Evolutionary conservation across 345 rosid species (phyloP).

Genomic region (Mercurialis annua): DNA sequence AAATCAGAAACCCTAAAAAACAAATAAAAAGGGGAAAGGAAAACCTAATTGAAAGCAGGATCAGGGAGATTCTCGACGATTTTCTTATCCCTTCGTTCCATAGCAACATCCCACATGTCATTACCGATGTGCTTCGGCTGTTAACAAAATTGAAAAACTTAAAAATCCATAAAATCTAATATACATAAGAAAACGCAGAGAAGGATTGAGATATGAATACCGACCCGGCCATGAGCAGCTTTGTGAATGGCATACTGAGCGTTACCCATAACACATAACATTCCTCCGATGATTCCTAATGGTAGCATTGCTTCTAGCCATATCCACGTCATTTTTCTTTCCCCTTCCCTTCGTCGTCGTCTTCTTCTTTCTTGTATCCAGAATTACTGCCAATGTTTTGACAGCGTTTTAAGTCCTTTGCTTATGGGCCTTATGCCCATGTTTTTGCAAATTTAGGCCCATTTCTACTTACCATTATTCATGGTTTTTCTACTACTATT

Average conservation of each 20-base stretch:
- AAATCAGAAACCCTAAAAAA: not conserved
- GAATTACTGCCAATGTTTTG: not conserved
- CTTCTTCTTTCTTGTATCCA: not conserved
- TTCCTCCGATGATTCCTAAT: conserved; percentile 89
- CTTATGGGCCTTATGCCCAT: not conserved
- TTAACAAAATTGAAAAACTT: not conserved
- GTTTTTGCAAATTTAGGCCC: too few species aligned
- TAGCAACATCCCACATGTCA: conserved; percentile 91
- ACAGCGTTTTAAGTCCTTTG: not conserved
- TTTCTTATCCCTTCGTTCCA: conserved; percentile 95
- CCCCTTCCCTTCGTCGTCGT: not conserved
- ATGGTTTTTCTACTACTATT: too few species aligned
- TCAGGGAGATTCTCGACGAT: conserved; percentile 48
- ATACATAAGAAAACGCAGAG: not conserved
- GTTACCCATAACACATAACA: conserved; percentile 82
- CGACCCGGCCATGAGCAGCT: conserved; percentile 82
- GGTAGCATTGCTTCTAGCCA: conserved; percentile 87
- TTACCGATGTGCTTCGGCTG: conserved; percentile 93
- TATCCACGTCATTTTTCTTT: conserved; percentile 47
- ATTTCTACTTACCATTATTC: too few species aligned
- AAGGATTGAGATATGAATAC: not conserved
- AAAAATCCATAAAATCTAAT: conserved; percentile 9
- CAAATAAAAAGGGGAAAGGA: conserved; percentile 4
- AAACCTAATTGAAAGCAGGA: conserved; percentile 41
- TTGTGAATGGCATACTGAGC: conserved; percentile 88